These are phyloP conservation scores for Mycosphaerella sp. DNA, from an alignment of 2,329 filamentous ascomycete genomes.

Conservation along the genomic window DNA sequence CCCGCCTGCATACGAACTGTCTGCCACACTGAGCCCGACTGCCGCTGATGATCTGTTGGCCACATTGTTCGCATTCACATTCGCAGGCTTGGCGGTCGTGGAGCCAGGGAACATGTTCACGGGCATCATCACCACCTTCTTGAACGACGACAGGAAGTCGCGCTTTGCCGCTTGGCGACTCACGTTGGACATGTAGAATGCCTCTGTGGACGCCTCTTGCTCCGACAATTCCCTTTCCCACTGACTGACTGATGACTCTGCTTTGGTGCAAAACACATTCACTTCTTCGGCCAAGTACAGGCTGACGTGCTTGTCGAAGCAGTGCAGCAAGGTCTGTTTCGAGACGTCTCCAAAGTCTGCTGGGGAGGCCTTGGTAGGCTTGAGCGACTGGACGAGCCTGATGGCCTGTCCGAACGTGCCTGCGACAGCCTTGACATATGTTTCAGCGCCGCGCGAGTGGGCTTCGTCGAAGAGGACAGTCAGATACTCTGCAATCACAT, in stretches of 20 bases:
- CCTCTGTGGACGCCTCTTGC: conserved; percentile 84
- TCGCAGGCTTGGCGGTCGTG: conserved; percentile 45
- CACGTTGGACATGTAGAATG: conserved; percentile 92
- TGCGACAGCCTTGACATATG: conserved; percentile 79
- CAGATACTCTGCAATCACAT: conserved; percentile 76
- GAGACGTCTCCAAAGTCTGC: conserved; percentile 59
- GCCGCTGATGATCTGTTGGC: conserved; percentile 15
- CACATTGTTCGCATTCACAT: conserved; percentile 19
- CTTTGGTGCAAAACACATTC: conserved; percentile 71
- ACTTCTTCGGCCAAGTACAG: conserved; percentile 88
- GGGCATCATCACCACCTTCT: conserved; percentile 98
- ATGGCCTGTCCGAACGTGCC: conserved; percentile 82
- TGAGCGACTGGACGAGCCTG: conserved; percentile 66
- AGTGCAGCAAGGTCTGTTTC: conserved; percentile 60
- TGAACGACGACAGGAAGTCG: conserved; percentile 93
- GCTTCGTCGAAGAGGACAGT: conserved; percentile 82
- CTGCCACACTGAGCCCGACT: conserved; percentile 27
- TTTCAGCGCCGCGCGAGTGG: conserved; percentile 65
- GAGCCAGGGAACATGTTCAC: conserved; percentile 66
- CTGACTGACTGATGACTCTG: conserved; percentile 66
- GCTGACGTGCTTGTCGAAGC: conserved; percentile 91
- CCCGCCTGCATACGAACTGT: conserved; percentile 20
- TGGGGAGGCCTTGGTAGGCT: conserved; percentile 58
- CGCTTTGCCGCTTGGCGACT: conserved; percentile 93
- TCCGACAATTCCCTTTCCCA: conserved; percentile 93